Evolutionary conservation across 306 rosid genomes (phyloP).

Genomic region (Rosa chinensis): DNA sequence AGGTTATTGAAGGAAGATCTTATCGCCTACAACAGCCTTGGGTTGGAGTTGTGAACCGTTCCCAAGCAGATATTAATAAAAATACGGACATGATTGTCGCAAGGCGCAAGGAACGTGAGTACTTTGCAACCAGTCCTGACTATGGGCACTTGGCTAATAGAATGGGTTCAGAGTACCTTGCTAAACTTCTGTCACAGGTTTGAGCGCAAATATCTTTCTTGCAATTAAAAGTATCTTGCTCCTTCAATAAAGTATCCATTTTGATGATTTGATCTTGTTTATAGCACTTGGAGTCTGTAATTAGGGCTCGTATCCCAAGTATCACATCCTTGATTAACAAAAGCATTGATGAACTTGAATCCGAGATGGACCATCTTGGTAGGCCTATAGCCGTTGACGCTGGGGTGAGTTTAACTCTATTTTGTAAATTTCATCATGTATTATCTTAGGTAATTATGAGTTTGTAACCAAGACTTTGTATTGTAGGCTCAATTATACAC

Average conservation of each 20-base stretch:
- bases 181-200: conserved; percentile 95
- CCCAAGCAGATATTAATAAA: conserved; percentile 95
- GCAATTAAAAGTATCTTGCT: background rate
- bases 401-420: conserved; percentile 58
- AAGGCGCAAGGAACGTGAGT: conserved; percentile 88
- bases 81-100: conserved; percentile 85
- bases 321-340: conserved; percentile 77
- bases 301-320: conserved; percentile 78
- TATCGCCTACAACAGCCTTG: conserved; percentile 88
- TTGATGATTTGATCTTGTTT: conserved; percentile 38
- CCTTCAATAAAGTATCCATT: conserved; percentile 11
- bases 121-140: conserved; percentile 89
- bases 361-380: conserved; percentile 87
- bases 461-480: conserved; percentile 22
- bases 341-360: conserved; percentile 83
- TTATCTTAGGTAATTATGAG: conserved; percentile 2
- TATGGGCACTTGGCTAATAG: conserved; percentile 80
- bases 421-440: conserved; percentile 5
- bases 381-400: conserved; percentile 86
- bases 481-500: conserved; percentile 88
- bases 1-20: conserved; percentile 98
- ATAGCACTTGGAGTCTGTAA: conserved; percentile 80
- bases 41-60: conserved; percentile 98
- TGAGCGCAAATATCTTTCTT: background rate
- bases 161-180: conserved; percentile 99